These are phyloP conservation scores for Crotalaria pallida DNA, from an alignment of 306 rosid genomes.

Conservation along the genomic window DNA sequence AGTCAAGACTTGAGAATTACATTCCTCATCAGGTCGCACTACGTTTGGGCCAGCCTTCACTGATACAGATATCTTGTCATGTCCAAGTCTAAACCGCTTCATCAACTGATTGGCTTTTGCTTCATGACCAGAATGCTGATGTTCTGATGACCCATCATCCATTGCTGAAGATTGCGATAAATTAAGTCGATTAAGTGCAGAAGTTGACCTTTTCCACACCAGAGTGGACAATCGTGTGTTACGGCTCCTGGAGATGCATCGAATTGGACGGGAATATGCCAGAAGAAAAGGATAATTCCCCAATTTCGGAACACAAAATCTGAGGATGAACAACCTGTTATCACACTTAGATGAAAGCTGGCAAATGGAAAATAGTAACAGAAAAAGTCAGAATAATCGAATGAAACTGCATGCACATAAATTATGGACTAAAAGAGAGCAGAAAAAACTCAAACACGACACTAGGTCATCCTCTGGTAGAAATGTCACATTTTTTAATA, in stretches of 20 bases:
- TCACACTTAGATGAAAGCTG: slow-evolving; percentile 97
- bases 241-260: slow-evolving; percentile 76
- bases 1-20: slow-evolving; percentile 57
- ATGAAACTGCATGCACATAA: slow-evolving; percentile 4
- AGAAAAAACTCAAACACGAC: background rate
- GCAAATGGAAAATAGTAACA: slow-evolving; percentile 31
- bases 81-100: slow-evolving; percentile 67
- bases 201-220: slow-evolving; percentile 58
- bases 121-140: slow-evolving; percentile 39
- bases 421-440: background rate
- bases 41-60: slow-evolving; percentile 32
- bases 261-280: slow-evolving; percentile 65
- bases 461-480: background rate
- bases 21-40: slow-evolving; percentile 58
- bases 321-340: slow-evolving; percentile 70
- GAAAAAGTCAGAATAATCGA: slow-evolving; percentile 16
- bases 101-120: slow-evolving; percentile 43
- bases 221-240: slow-evolving; percentile 55
- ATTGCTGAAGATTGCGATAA: slow-evolving; percentile 41
- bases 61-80: slow-evolving; percentile 49
- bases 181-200: slow-evolving; percentile 30
- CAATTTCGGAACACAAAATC: slow-evolving; percentile 50
- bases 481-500: background rate
- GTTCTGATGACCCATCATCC: slow-evolving; percentile 43
- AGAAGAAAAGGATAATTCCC: slow-evolving; percentile 66